Evolutionary conservation across 345 rosid species (phyloP).

Genomic region (Rhodamnia argentea): DNA sequence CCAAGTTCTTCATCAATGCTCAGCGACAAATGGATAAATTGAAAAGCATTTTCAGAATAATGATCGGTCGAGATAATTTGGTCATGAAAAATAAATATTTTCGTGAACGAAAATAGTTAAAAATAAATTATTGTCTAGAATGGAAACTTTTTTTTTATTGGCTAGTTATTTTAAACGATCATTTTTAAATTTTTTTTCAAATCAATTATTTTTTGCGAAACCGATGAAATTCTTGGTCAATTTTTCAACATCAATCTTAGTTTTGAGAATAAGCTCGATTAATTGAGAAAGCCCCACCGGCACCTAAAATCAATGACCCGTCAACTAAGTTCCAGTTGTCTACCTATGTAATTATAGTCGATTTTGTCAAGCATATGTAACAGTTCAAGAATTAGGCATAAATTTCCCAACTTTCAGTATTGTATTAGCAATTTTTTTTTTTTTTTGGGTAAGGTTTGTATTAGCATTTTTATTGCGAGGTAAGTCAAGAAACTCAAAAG

Average conservation of each 20-base stretch:
- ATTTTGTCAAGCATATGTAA: too few relatives aligned
- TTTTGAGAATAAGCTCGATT: neutral
- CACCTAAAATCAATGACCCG: too few relatives aligned
- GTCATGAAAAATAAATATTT: too few relatives aligned
- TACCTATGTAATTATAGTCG: too few relatives aligned
- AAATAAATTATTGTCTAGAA: neutral
- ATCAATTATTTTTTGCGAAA: rapidly evolving
- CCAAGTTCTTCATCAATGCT: neutral
- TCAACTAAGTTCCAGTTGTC: too few relatives aligned
- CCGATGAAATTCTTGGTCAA: rapidly evolving
- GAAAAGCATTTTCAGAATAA: neutral
- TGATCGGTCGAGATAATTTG: neutral
- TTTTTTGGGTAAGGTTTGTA: too few relatives aligned
- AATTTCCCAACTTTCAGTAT: too few relatives aligned
- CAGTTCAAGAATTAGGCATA: neutral
- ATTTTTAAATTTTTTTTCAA: neutral
- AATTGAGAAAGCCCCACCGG: too few relatives aligned
- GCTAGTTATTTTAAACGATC: neutral
- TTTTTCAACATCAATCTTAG: too few relatives aligned
- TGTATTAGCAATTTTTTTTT: too few relatives aligned
- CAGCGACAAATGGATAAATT: neutral
- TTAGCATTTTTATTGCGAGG: too few relatives aligned
- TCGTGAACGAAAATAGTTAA: neutral
- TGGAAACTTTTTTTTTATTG: rapidly evolving
- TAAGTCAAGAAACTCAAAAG: too few relatives aligned